phyloP scores from a whole-genome alignment of 2,329 filamentous ascomycete species.

The Botrytis tulipae region DNA sequence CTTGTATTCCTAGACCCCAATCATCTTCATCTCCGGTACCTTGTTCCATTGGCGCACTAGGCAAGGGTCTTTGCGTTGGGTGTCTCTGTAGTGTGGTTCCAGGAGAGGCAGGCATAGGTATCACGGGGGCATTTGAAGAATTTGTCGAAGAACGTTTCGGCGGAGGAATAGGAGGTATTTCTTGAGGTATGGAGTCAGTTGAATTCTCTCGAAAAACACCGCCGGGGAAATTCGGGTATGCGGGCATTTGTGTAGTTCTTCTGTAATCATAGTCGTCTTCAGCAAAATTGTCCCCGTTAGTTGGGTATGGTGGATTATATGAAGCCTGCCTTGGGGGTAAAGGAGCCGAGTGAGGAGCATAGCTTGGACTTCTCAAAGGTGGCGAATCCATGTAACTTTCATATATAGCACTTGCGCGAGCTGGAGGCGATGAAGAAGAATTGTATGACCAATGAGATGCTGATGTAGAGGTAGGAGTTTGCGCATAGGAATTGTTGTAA shows the following conservation, averaged over 20 bases:
- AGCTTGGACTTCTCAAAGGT: slow-evolving; percentile 31
- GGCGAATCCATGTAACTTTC: slow-evolving; percentile 27
- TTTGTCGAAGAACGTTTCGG: slow-evolving; percentile 31
- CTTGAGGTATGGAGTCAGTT: slow-evolving; percentile 20
- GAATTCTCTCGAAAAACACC: slow-evolving; percentile 22
- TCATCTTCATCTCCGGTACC: slow-evolving; percentile 33
- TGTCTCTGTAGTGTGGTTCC: slow-evolving; percentile 36
- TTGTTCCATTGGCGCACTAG: slow-evolving; percentile 36
- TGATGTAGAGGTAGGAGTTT: slow-evolving; percentile 46
- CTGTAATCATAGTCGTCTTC: slow-evolving; percentile 34
- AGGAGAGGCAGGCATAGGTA: slow-evolving; percentile 24
- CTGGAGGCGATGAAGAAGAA: slow-evolving; percentile 30
- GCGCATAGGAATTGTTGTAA: slow-evolving; percentile 35
- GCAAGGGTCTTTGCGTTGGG: slow-evolving; percentile 38
- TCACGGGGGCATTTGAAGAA: slow-evolving; percentile 24
- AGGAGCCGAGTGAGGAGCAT: slow-evolving; percentile 26
- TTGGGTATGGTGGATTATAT: slow-evolving; percentile 34
- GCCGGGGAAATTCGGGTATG: slow-evolving; percentile 31
- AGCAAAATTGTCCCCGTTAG: slow-evolving; percentile 33
- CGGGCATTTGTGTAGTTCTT: slow-evolving; percentile 23
- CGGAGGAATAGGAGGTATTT: slow-evolving; percentile 25
- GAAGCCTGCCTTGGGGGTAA: slow-evolving; percentile 31
- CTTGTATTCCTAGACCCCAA: slow-evolving; percentile 29
- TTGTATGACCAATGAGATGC: slow-evolving; percentile 33
- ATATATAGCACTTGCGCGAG: slow-evolving; percentile 32